These are phyloP conservation scores for Penicillium capsulatum DNA, from an alignment of 2,329 filamentous ascomycete genomes.

Conservation along the genomic window DNA sequence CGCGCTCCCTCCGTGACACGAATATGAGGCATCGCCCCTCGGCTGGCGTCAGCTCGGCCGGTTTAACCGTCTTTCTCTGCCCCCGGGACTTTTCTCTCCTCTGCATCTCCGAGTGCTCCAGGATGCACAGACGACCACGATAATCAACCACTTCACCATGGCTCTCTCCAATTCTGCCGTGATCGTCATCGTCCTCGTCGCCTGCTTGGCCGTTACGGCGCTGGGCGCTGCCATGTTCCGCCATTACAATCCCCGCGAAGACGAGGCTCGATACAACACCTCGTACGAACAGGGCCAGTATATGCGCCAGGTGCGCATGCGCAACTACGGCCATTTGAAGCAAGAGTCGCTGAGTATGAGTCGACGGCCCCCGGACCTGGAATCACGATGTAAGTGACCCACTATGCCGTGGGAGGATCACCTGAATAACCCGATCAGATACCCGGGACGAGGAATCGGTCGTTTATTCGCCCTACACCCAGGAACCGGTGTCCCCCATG, in stretches of 20 bases:
- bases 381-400: slow-evolving; percentile 21
- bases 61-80: slow-evolving; percentile 1
- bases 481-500: background rate
- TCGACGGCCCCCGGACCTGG: slow-evolving; percentile 12
- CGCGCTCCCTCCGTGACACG: slow-evolving; percentile 4
- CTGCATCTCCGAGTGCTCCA: background rate
- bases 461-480: slow-evolving; percentile 10
- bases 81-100: background rate
- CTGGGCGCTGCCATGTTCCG: slow-evolving; percentile 30
- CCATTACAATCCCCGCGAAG: slow-evolving; percentile 23
- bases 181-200: slow-evolving; percentile 28
- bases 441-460: slow-evolving; percentile 7
- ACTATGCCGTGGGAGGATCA: background rate
- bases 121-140: background rate
- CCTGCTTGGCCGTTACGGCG: slow-evolving; percentile 27
- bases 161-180: slow-evolving; percentile 11
- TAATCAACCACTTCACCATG: slow-evolving; percentile 8
- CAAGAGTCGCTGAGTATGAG: slow-evolving; percentile 18
- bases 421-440: slow-evolving; percentile 8
- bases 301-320: slow-evolving; percentile 30
- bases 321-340: slow-evolving; percentile 23
- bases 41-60: slow-evolving; percentile 8
- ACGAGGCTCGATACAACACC: slow-evolving; percentile 14
- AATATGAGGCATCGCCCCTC: slow-evolving; percentile 14
- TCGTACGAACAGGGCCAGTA: slow-evolving; percentile 30